phyloP scores from a whole-genome alignment of 257 asterid species.

The Solanum corneliomulleri region DNA sequence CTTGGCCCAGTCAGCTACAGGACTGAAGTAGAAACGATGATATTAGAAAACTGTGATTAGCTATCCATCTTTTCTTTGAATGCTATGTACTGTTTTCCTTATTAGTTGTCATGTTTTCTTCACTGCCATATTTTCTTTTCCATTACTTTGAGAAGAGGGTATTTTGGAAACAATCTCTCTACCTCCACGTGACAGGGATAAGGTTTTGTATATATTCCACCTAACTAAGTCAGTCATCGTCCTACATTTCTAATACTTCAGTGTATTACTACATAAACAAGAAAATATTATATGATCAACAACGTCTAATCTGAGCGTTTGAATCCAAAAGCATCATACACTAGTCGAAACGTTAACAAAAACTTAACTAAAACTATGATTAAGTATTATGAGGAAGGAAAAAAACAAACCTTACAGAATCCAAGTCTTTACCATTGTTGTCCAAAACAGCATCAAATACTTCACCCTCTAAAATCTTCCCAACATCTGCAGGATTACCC shows the following conservation, averaged over 20 bases:
- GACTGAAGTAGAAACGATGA: conserved; percentile 29
- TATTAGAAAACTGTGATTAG: not conserved
- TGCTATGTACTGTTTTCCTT: not conserved
- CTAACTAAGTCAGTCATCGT: not conserved
- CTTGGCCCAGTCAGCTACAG: conserved; percentile 96
- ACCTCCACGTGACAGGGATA: not conserved
- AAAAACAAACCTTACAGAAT: conserved; percentile 50
- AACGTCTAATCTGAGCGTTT: not conserved
- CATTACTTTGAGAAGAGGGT: not conserved
- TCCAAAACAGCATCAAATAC: conserved; percentile 82
- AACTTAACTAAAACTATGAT: not conserved
- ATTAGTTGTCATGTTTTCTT: not conserved
- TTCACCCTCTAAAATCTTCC: conserved; percentile 62
- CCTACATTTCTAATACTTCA: not conserved
- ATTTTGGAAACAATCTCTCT: not conserved
- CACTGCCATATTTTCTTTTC: not conserved
- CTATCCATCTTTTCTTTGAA: not conserved
- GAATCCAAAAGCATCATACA: not conserved
- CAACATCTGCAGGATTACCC: conserved; percentile 74
- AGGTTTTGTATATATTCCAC: not conserved
- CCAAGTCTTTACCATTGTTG: conserved; percentile 95
- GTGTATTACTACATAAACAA: not conserved
- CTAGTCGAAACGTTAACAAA: not conserved
- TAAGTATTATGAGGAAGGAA: not conserved
- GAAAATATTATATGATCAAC: not conserved